phyloP scores from a whole-genome alignment of 2,329 filamentous ascomycete genomes.

The Ophiostoma sp. region DNA sequence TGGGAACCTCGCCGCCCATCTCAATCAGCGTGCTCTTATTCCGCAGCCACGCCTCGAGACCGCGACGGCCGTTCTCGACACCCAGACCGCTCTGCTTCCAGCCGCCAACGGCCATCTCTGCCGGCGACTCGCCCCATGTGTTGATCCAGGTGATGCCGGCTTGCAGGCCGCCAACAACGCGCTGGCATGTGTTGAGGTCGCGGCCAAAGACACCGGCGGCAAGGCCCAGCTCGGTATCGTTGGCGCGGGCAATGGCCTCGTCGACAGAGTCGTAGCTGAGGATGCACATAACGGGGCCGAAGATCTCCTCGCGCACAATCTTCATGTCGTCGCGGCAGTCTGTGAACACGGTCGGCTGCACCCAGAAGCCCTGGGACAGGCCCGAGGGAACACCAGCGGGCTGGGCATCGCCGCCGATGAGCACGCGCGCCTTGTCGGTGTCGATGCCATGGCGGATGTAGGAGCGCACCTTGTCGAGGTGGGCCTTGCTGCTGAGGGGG shows the following conservation, averaged over 20 bases:
- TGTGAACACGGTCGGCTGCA: slow-evolving; percentile 77
- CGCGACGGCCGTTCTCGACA: slow-evolving; percentile 76
- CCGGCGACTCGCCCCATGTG: slow-evolving; percentile 86
- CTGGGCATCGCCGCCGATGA: slow-evolving; percentile 59
- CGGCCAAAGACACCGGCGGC: slow-evolving; percentile 79
- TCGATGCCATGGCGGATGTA: slow-evolving; percentile 74
- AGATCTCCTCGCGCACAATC: slow-evolving; percentile 78
- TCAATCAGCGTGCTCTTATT: slow-evolving; percentile 88
- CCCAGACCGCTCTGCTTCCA: slow-evolving; percentile 89
- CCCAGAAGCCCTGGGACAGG: slow-evolving; percentile 68
- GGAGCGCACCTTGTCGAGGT: slow-evolving; percentile 69
- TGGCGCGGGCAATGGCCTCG: slow-evolving; percentile 67
- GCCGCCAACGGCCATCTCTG: slow-evolving; percentile 87
- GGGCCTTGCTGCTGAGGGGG: slow-evolving; percentile 68
- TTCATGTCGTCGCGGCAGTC: slow-evolving; percentile 79
- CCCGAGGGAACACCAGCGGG: slow-evolving; percentile 47
- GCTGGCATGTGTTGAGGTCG: slow-evolving; percentile 68
- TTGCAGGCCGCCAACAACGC: slow-evolving; percentile 64
- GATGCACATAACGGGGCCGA: slow-evolving; percentile 80
- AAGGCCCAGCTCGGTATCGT: slow-evolving; percentile 72
- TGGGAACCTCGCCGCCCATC: slow-evolving; percentile 64
- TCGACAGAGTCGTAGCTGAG: slow-evolving; percentile 66
- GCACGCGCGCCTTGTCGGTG: slow-evolving; percentile 64
- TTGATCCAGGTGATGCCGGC: slow-evolving; percentile 91
- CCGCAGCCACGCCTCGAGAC: slow-evolving; percentile 74